phyloP scores from a whole-genome alignment of 441 rosid genomes.

The Lepidium campestre region DNA sequence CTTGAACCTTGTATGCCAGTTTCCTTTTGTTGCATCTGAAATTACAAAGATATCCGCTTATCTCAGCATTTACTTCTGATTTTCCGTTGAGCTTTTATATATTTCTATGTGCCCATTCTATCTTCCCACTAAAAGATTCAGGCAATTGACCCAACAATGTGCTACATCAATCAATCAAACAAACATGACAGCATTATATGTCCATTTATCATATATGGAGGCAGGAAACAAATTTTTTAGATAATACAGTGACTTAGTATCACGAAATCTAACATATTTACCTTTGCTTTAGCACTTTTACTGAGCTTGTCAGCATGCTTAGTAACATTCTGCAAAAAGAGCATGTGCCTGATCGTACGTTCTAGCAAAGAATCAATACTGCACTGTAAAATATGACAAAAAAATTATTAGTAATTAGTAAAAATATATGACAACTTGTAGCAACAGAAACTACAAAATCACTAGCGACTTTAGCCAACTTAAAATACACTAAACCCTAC shows the following conservation, averaged over 20 bases:
- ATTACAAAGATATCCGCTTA: slow-evolving; percentile 20
- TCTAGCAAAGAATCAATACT: slow-evolving; percentile 95
- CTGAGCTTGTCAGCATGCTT: slow-evolving; percentile 87
- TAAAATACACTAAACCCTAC: background rate
- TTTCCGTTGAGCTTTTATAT: background rate
- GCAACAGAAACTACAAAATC: background rate
- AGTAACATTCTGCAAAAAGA: slow-evolving; percentile 70
- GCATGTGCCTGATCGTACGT: slow-evolving; percentile 92
- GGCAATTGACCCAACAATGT: background rate
- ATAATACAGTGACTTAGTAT: background rate
- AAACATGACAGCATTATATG: background rate
- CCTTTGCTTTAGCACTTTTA: slow-evolving; percentile 66
- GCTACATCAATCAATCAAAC: background rate
- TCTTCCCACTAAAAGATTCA: background rate
- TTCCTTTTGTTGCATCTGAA: slow-evolving; percentile 67
- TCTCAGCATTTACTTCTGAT: background rate
- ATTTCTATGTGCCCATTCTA: background rate
- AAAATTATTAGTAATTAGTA: slow-evolving; percentile 32
- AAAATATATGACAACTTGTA: background rate
- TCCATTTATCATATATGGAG: background rate
- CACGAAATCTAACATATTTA: slow-evolving; percentile 20
- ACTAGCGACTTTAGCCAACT: slow-evolving; percentile 8
- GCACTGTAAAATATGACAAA: slow-evolving; percentile 58
- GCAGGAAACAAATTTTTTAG: slow-evolving; percentile 2
- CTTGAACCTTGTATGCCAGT: slow-evolving; percentile 66